Base-by-base conservation (phyloP, 1,284 basidiomycete species). In the Trichosporon coremiiforme region DNA sequence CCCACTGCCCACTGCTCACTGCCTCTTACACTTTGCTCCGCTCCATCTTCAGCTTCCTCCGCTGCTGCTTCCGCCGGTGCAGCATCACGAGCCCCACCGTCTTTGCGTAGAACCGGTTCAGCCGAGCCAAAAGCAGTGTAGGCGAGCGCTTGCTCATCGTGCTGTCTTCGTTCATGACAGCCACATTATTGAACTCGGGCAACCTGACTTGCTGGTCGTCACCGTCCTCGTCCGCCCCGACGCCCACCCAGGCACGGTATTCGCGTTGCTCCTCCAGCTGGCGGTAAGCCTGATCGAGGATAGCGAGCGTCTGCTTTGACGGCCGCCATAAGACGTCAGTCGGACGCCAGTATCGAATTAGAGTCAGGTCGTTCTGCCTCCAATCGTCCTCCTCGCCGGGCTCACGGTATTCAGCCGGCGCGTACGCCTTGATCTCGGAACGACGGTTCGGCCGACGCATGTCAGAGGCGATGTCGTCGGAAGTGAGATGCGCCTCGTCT, bases 281-380 rank as follows among this genome's bases (percentile, higher is more conserved):
- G 45, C 68, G 65, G 68, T 79, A 82, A 0, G 75, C 76, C 17
- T 71, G 69, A 17, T 82, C 77, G 17, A 83, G 73, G 1, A 80
- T 71, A 0, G 74, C 68, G 10, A 80, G 65, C 0, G 80, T 80
- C 5, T 74, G 45, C 8, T 73, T 67, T 1, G 75, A 69, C 1
- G 82, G 80, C 29, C 75, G 75, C 82, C 82, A 83, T 15, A 77
- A 69, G 8, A 75, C 64, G 65, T 83, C 82, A 33, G 71, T 74
- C 2, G 81, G 80, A 38, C 82, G 71, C 80, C 80, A 83, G 5
- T 70, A 66, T 8, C 70, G 64, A 20, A 82, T 70, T 3, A 81
- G 33, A 13, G 72, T 64, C 20, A 76, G 10, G 31, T 69, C 66
- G 41, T 69, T n/a, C 20, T 25, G 45, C 15, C 17, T 9, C n/a